Base-by-base conservation (phyloP, 441 rosid genomes). In the Corymbia citriodora region DNA sequence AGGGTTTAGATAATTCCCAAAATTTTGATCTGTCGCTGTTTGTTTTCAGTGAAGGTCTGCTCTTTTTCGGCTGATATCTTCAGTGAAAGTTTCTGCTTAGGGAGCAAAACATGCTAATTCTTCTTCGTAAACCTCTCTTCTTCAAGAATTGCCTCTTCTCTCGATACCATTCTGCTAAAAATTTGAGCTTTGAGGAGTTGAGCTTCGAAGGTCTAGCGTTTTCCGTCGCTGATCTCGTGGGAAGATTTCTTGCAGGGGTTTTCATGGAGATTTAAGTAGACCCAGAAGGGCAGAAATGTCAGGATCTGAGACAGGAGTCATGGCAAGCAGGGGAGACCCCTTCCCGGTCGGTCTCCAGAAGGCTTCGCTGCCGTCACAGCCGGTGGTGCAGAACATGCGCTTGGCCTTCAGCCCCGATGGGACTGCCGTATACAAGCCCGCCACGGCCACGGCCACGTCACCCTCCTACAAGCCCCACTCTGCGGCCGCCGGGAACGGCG, bases 231-330 rank as follows among this genome's bases (percentile, higher is more conserved):
- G 59, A 54, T 27, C 59, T 87, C 65, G 88, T 61, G 49, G 68
- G 50, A 17, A 40, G 29, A 7, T 40, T 45, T 82, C 50, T 54
- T 70, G 90, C 91, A 89, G 91, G 68, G 81, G 10, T 40, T 40
- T 88, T 59, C 19, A 91, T 88, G 94, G 90, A 85, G 92, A 72
- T 91, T 90, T 91, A 49, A 87, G 92, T 21, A 79, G 57, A 88
- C 21, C 85, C 11, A 89, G n/a, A 50, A 88, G 87, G 90, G 90
- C 72, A 79, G 89, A 87, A 65, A 97, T 95, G 97, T 93, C 99
- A 59, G 97, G 95, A 94, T 95, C 97, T 52, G 97, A 95, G 91
- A 91, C 96, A 3, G 98, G 96, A 88, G 92, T 95, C 91, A 93
- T 94, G 95, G 65, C 95, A 13, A 93, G 92, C 87, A 94, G 94